Percentiles rank a stretch among this genome's conserved stretches.
Evolutionary conservation across 2,329 filamentous ascomycete genomes (phyloP).

Genomic region (Penicillium oxalicum): DNA sequence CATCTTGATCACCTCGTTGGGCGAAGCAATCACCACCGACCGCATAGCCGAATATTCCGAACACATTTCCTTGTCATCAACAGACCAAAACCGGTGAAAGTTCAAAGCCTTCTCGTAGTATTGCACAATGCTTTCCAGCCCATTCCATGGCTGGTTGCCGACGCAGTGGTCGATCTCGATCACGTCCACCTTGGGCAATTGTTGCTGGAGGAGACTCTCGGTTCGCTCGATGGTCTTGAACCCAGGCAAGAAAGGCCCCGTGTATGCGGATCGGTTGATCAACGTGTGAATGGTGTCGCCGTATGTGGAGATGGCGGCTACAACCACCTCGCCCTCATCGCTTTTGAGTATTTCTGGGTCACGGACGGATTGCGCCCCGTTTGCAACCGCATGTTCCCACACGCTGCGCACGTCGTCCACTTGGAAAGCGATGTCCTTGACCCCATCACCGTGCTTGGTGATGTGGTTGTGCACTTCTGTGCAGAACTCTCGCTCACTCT

Average conservation of each 20-base stretch:
- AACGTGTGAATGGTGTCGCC: constrained; percentile 87
- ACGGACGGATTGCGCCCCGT: constrained; percentile 61
- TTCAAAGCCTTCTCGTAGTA: constrained; percentile 79
- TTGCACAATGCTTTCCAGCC: constrained; percentile 58
- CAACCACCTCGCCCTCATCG: constrained; percentile 41
- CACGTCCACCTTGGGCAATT: constrained; percentile 60
- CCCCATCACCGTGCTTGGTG: constrained; percentile 77
- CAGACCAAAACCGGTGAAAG: constrained; percentile 93
- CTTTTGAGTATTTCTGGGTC: constrained; percentile 46
- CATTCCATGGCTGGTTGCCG: constrained; percentile 87
- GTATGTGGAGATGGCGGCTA: constrained; percentile 76
- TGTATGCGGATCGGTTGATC: constrained; percentile 64
- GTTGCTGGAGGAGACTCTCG: constrained; percentile 39
- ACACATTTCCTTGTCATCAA: constrained; percentile 83
- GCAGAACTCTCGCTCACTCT: constrained; percentile 58
- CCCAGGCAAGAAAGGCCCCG: constrained; percentile 67
- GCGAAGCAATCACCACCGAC: constrained; percentile 77
- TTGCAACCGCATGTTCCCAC: constrained; percentile 62
- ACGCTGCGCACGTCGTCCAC: constrained; percentile 67
- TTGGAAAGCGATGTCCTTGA: constrained; percentile 87
- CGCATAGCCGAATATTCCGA: constrained; percentile 83
- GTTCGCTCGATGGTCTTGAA: constrained; percentile 51
- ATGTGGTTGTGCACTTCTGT: constrained; percentile 72
- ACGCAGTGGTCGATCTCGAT: constrained; percentile 87
- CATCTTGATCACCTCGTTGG: constrained; percentile 84